phyloP scores from a whole-genome alignment of 1,284 basidiomycete species.

The Rugosomyces carneus region DNA sequence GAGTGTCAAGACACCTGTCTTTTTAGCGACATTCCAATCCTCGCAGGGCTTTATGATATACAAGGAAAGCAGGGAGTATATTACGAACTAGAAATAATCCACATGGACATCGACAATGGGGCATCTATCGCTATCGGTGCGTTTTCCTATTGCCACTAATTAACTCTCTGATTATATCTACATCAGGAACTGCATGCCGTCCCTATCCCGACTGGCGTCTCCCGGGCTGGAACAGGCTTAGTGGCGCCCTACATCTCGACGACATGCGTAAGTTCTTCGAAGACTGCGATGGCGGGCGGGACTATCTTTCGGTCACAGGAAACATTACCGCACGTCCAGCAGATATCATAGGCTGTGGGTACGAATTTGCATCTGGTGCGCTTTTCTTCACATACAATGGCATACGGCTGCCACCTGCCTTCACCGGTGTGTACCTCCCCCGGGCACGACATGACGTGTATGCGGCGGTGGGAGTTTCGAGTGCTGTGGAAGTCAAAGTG shows the following conservation, averaged over 20 bases:
- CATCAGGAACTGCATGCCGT: constrained; percentile 54
- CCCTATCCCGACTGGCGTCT: constrained; percentile 61
- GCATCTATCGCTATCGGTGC: constrained; percentile 56
- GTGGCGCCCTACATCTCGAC: constrained; percentile 61
- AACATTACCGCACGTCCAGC: constrained; percentile 28
- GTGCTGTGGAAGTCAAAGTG: constrained; percentile 47
- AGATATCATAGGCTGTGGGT: constrained; percentile 59
- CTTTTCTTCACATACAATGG: constrained; percentile 69
- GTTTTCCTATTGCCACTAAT: no score
- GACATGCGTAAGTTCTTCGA: constrained; percentile 70
- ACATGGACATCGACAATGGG: constrained; percentile 35
- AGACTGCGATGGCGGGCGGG: constrained; percentile 55
- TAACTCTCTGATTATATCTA: not conserved
- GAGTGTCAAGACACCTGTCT: constrained; percentile 47
- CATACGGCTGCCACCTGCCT: constrained; percentile 48
- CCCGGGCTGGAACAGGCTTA: constrained; percentile 68
- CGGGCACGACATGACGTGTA: constrained; percentile 49
- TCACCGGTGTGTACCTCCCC: constrained; percentile 53
- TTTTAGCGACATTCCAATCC: constrained; percentile 55
- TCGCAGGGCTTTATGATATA: constrained; percentile 53
- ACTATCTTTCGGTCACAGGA: constrained; percentile 36
- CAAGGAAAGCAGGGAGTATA: constrained; percentile 52
- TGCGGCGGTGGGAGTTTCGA: constrained; percentile 57
- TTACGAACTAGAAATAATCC: constrained; percentile 50
- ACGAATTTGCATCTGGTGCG: constrained; percentile 43